Percentiles rank a stretch among this genome's conserved stretches.
These are phyloP conservation scores for Astrothelium macrocarpum DNA, from an alignment of 495 filamentous ascomycete genomes.

Conservation along the genomic window DNA sequence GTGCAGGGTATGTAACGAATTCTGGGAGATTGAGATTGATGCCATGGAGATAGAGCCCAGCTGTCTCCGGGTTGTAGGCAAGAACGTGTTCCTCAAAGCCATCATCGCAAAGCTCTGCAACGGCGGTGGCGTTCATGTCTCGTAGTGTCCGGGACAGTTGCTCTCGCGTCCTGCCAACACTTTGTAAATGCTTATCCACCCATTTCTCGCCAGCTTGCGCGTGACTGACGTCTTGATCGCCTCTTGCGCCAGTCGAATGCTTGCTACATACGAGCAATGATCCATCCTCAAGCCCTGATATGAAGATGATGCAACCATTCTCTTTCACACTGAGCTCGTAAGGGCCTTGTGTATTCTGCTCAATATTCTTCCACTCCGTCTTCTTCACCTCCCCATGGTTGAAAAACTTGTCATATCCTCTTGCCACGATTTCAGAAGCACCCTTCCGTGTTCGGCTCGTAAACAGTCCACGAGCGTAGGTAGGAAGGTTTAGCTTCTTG, in stretches of 20 bases:
- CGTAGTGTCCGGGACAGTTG: slow-evolving; percentile 70
- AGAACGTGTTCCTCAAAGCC: slow-evolving; percentile 94
- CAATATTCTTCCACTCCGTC: slow-evolving; percentile 75
- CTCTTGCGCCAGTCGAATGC: slow-evolving; percentile 76
- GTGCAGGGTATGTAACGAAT: slow-evolving; percentile 73
- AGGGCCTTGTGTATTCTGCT: slow-evolving; percentile 67
- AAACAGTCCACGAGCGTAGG: slow-evolving; percentile 87
- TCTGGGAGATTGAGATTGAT: slow-evolving; percentile 88
- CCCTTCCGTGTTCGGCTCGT: slow-evolving; percentile 56
- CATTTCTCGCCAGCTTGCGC: slow-evolving; percentile 76
- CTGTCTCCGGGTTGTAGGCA: slow-evolving; percentile 70
- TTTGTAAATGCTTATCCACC: slow-evolving; percentile 67
- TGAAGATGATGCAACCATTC: slow-evolving; percentile 98
- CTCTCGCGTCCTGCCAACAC: slow-evolving; percentile 61
- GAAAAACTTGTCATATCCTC: slow-evolving; percentile 99
- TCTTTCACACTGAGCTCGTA: slow-evolving; percentile 97
- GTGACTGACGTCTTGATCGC: slow-evolving; percentile 64
- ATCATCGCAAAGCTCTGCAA: slow-evolving; percentile 95
- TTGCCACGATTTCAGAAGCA: slow-evolving; percentile 63
- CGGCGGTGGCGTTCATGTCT: slow-evolving; percentile 76
- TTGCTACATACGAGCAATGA: slow-evolving; percentile 93
- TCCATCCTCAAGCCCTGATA: slow-evolving; percentile 79
- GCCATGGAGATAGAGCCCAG: slow-evolving; percentile 90
- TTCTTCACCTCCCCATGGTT: slow-evolving; percentile 69
- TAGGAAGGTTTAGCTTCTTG: slow-evolving; percentile 73